Conservation (phyloP, 2,329 filamentous ascomycete species). For the Aspergillus puulaauensis region DNA sequence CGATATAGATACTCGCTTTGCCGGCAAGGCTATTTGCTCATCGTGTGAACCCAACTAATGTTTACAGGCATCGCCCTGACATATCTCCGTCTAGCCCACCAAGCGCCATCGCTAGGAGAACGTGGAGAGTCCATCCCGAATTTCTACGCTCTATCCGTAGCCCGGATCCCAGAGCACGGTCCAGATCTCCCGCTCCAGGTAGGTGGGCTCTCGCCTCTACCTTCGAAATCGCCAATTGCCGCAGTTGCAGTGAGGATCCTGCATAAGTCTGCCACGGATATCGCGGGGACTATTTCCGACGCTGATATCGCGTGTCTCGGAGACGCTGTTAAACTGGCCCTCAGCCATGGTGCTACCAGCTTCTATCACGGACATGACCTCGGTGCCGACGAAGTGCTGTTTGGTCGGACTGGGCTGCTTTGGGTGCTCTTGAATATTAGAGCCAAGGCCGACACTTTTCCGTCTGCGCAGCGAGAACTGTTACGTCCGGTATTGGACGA, state of each 20-base stretch:
- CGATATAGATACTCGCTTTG: no score
- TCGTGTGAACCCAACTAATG: not conserved
- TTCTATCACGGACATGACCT: slow-evolving; percentile 26
- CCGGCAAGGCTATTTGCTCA: not conserved
- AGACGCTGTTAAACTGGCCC: slow-evolving; percentile 28
- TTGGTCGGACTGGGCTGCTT: slow-evolving; percentile 39
- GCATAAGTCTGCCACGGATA: slow-evolving; percentile 12
- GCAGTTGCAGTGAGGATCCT: slow-evolving; percentile 30
- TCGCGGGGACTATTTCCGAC: slow-evolving; percentile 18
- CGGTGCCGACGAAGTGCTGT: slow-evolving; percentile 41
- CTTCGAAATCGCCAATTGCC: slow-evolving; percentile 30
- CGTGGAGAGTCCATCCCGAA: slow-evolving; percentile 16
- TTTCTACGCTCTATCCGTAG: slow-evolving; percentile 27
- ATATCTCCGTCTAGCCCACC: slow-evolving; percentile 39
- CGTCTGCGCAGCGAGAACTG: slow-evolving; percentile 14
- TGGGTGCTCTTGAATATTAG: slow-evolving; percentile 38
- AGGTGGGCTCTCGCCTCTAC: slow-evolving; percentile 34
- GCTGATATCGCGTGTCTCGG: slow-evolving; percentile 30
- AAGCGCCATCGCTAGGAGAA: slow-evolving; percentile 27
- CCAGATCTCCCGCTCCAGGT: slow-evolving; percentile 26
- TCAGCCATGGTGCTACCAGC: slow-evolving; percentile 25
- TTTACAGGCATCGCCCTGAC: slow-evolving; percentile 34
- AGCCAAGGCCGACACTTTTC: slow-evolving; percentile 20
- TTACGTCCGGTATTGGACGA: slow-evolving; percentile 27
- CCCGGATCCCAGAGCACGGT: slow-evolving; percentile 26